phyloP scores from a whole-genome alignment of 2,329 filamentous ascomycete species.

The Biscogniauxia mediterranea region DNA sequence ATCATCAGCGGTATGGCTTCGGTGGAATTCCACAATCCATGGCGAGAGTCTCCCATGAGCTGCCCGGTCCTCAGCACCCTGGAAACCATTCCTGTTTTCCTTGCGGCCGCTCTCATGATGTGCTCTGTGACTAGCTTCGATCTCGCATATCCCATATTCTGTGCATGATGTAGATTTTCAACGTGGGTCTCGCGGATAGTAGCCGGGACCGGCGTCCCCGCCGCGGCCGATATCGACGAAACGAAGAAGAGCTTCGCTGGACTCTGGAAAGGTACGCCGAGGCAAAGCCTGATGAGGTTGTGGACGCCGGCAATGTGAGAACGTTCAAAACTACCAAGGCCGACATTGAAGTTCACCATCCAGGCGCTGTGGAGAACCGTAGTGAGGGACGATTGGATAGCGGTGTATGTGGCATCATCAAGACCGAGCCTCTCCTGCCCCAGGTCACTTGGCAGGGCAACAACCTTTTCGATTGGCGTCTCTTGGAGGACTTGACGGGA shows the following conservation, averaged over 20 bases:
- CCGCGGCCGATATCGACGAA: slow-evolving; percentile 44
- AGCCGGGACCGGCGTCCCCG: slow-evolving; percentile 37
- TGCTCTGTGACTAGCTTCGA: slow-evolving; percentile 50
- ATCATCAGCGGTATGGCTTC: slow-evolving; percentile 51
- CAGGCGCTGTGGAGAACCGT: slow-evolving; percentile 50
- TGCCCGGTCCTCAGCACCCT: slow-evolving; percentile 43
- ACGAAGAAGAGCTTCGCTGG: slow-evolving; percentile 43
- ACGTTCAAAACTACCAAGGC: slow-evolving; percentile 46
- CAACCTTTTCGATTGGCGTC: slow-evolving; percentile 34
- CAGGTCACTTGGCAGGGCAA: slow-evolving; percentile 41
- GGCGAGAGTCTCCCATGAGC: slow-evolving; percentile 44
- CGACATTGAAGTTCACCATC: slow-evolving; percentile 55
- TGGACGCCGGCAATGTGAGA: slow-evolving; percentile 44
- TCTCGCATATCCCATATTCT: slow-evolving; percentile 51
- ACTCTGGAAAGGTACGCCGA: slow-evolving; percentile 30
- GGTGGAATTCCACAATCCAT: slow-evolving; percentile 48
- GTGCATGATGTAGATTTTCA: slow-evolving; percentile 37
- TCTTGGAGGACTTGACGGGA: slow-evolving; percentile 36
- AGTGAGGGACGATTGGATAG: slow-evolving; percentile 35
- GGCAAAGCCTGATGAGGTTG: slow-evolving; percentile 44
- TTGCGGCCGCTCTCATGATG: slow-evolving; percentile 35
- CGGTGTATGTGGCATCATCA: slow-evolving; percentile 20
- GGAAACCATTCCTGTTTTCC: slow-evolving; percentile 31
- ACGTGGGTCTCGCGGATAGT: slow-evolving; percentile 37
- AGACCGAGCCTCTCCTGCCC: slow-evolving; percentile 41